phyloP scores from a whole-genome alignment of 192 early-diverging fungal genomes.

The Kappamyces sp. region DNA sequence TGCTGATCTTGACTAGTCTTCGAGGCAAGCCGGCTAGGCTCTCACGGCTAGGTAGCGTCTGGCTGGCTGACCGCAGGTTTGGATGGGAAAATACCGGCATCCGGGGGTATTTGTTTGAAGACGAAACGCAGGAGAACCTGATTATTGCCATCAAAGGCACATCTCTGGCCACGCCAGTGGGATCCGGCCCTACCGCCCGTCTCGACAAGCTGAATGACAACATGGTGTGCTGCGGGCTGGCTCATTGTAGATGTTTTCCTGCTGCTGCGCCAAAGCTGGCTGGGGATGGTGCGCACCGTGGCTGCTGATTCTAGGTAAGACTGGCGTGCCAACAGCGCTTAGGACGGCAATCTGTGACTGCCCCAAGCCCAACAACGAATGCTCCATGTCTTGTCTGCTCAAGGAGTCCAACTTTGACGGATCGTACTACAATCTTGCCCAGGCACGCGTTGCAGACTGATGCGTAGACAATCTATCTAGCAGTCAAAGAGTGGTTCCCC shows the following conservation, averaged over 20 bases:
- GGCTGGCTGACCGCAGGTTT: conserved; percentile 18
- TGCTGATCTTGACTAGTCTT: background rate
- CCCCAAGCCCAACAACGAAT: conserved; percentile 21
- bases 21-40: background rate
- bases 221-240: conserved; percentile 24
- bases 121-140: conserved; percentile 55
- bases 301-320: no score
- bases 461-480: conserved; percentile 56
- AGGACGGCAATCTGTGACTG: conserved; percentile 78
- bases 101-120: conserved; percentile 82
- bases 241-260: conserved; percentile 92
- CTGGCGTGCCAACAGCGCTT: no score
- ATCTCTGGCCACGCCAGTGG: conserved; percentile 30
- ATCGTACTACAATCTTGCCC: conserved; percentile 64
- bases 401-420: conserved; percentile 37
- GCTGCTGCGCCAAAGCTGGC: conserved; percentile 86
- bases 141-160: conserved; percentile 85
- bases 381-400: conserved; percentile 28
- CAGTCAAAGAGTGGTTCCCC: conserved; percentile 61
- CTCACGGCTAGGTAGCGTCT: background rate
- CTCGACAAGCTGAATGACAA: conserved; percentile 42
- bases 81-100: conserved; percentile 37
- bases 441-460: conserved; percentile 12
- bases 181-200: conserved; percentile 29
- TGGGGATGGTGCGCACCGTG: conserved; percentile 45